Evolutionary conservation across 805 yeast species (phyloP).

Genomic region (Hanseniaspora jakobsenii): DNA sequence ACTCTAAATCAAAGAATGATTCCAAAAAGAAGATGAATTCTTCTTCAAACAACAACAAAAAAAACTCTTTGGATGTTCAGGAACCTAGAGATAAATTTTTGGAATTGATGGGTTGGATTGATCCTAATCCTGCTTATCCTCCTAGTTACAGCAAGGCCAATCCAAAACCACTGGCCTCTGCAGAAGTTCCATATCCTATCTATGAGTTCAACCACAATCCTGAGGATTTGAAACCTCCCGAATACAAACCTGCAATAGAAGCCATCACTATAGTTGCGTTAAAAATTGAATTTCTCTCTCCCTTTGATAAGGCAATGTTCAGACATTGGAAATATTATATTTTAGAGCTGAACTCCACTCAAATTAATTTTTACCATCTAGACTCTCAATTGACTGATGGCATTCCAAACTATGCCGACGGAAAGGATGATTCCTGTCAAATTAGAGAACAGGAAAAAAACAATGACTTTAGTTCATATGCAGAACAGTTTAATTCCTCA

Average conservation of each 20-base stretch:
- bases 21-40: too few relatives aligned
- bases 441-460: constrained; percentile 13
- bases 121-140: constrained; percentile 31
- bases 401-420: constrained; percentile 25
- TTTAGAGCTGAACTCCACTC: constrained; percentile 76
- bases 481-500: constrained; percentile 5
- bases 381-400: constrained; percentile 27
- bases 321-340: constrained; percentile 61
- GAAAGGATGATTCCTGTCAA: constrained; percentile 24
- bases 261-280: constrained; percentile 46
- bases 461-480: constrained; percentile 11
- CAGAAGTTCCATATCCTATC: constrained; percentile 27
- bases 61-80: not conserved
- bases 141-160: constrained; percentile 25
- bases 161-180: constrained; percentile 19
- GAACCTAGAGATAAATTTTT: constrained; percentile 12
- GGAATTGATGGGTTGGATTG: constrained; percentile 26
- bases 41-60: not conserved
- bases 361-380: constrained; percentile 52
- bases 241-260: constrained; percentile 53
- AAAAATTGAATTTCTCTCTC: constrained; percentile 66
- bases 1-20: not conserved
- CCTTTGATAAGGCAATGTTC: constrained; percentile 54
- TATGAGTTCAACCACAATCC: constrained; percentile 24
- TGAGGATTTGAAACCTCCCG: constrained; percentile 38